These are phyloP conservation scores for Claviceps monticola DNA, from an alignment of 2,329 filamentous ascomycete genomes.

Conservation along the genomic window DNA sequence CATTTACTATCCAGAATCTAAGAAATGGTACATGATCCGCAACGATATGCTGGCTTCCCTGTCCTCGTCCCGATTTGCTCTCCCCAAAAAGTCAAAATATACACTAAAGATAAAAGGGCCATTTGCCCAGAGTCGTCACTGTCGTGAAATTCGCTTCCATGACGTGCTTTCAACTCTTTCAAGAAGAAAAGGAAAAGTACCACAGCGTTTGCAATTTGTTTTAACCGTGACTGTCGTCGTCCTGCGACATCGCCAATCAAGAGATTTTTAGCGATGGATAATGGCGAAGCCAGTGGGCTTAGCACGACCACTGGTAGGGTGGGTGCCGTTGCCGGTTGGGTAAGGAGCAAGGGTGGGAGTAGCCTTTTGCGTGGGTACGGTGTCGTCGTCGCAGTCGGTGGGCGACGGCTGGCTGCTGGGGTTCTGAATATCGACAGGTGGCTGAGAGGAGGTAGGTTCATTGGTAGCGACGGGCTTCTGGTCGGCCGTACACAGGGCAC, in stretches of 20 bases:
- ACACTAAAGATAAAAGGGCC: not conserved
- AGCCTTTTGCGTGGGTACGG: constrained; percentile 13
- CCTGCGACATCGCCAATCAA: constrained; percentile 1
- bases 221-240: not conserved
- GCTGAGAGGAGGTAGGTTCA: not conserved
- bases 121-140: not conserved
- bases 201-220: not conserved
- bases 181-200: not conserved
- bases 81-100: not conserved
- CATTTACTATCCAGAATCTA: constrained; percentile 1
- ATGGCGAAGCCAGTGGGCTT: constrained; percentile 22
- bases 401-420: not conserved
- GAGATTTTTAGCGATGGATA: constrained; percentile 16
- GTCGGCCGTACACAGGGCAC: constrained; percentile 11
- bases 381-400: constrained; percentile 10
- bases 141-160: not conserved
- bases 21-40: not conserved
- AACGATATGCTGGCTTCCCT: not conserved
- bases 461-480: not conserved
- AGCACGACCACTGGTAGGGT: constrained; percentile 16
- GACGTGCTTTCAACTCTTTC: not conserved
- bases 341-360: constrained; percentile 27
- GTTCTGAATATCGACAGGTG: constrained; percentile 2
- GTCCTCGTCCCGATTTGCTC: not conserved
- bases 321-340: constrained; percentile 25